phyloP scores from a whole-genome alignment of 345 rosid genomes.

The Rhizophora mangle region DNA sequence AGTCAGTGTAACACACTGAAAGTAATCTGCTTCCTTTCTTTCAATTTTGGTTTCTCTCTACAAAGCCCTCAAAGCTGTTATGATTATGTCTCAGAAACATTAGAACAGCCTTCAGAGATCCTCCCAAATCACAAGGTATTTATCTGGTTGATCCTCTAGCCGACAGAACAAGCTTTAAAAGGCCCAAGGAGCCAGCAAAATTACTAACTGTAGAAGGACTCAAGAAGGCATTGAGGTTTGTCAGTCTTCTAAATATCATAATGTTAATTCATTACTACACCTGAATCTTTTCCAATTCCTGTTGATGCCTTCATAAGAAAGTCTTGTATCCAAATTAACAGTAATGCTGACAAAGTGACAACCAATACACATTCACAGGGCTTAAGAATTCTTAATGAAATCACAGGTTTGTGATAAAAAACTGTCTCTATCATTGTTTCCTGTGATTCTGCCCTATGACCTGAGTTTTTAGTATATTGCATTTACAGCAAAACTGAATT shows the following conservation, averaged over 20 bases:
- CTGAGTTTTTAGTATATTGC: slow-evolving; percentile 5
- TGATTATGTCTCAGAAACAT: slow-evolving; percentile 48
- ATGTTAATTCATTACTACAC: slow-evolving; percentile 8
- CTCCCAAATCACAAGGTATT: slow-evolving; percentile 53
- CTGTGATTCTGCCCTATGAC: background rate
- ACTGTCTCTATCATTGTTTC: background rate
- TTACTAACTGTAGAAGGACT: slow-evolving; percentile 77
- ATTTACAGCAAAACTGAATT: slow-evolving; percentile 40
- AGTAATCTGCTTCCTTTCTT: background rate
- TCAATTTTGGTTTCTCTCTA: background rate
- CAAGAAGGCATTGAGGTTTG: slow-evolving; percentile 71
- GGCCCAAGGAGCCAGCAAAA: slow-evolving; percentile 49
- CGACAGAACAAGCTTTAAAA: slow-evolving; percentile 41
- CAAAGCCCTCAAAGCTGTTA: background rate
- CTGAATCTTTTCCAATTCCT: slow-evolving; percentile 3
- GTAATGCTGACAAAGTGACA: slow-evolving; percentile 84
- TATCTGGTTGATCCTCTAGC: slow-evolving; percentile 60
- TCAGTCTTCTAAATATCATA: background rate
- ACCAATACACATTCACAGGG: slow-evolving; percentile 85
- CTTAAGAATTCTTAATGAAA: slow-evolving; percentile 75
- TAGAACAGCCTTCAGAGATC: slow-evolving; percentile 55
- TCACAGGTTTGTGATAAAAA: slow-evolving; percentile 49
- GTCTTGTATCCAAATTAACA: slow-evolving; percentile 33
- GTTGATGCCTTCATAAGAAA: background rate
- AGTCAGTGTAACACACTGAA: background rate